Evolutionary conservation across 106 monocot genomes (phyloP).

Genomic region (Acanthochlamys bracteata): DNA sequence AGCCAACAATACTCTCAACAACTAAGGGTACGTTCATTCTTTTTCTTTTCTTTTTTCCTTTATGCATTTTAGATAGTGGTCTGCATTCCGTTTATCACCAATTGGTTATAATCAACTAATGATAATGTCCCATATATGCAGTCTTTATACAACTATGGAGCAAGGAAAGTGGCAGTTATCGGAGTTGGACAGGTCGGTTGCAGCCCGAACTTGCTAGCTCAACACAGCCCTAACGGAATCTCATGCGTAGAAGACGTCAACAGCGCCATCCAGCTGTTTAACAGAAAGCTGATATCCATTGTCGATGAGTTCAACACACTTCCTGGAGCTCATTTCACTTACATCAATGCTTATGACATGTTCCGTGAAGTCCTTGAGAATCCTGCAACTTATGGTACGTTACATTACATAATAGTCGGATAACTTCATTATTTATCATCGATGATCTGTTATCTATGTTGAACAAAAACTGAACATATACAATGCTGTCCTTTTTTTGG

Average conservation of each 20-base stretch:
- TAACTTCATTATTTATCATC: neutral
- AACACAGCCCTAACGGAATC: constrained; percentile 42
- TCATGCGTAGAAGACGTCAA: constrained; percentile 55
- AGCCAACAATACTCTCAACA: constrained; percentile 61
- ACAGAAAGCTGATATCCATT: constrained; percentile 24
- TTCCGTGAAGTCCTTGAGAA: constrained; percentile 47
- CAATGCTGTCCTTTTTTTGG: too few species aligned
- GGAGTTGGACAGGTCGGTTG: constrained; percentile 82
- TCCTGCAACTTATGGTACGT: constrained; percentile 35
- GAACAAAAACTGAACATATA: too few species aligned
- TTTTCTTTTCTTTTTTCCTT: neutral
- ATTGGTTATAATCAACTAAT: too few species aligned
- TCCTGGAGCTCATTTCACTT: constrained; percentile 76
- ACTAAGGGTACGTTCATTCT: constrained; percentile 17
- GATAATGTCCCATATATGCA: neutral
- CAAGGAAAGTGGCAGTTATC: constrained; percentile 59
- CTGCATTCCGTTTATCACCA: too few species aligned
- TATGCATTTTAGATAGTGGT: neutral
- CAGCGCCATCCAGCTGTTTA: constrained; percentile 42
- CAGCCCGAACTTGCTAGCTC: constrained; percentile 80
- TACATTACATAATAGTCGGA: neutral
- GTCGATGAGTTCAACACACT: constrained; percentile 60
- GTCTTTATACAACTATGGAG: constrained; percentile 40
- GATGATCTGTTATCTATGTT: too few species aligned
- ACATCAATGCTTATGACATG: constrained; percentile 63